Conservation (phyloP, 306 rosid species). For the Urtica urens region DNA sequence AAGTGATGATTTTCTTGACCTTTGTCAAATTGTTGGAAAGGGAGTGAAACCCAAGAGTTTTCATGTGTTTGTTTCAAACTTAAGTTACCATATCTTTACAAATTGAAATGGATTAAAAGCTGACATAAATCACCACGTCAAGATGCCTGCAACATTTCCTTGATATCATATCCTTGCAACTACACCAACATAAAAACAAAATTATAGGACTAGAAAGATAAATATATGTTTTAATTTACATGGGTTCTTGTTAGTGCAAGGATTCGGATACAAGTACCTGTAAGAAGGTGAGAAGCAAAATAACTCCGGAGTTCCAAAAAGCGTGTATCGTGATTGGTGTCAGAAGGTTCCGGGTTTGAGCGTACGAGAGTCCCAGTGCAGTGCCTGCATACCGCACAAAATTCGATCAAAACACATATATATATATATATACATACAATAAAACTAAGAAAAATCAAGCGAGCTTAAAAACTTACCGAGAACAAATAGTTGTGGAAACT, state of each 20-base stretch:
- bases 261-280: no score
- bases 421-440: no score
- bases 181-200: constrained; percentile 21
- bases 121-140: constrained; percentile 17
- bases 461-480: constrained; percentile 38
- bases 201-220: constrained; percentile 13
- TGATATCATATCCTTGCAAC: constrained; percentile 96
- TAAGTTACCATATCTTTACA: no score
- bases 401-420: neutral
- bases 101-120: constrained; percentile 12
- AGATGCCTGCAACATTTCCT: constrained; percentile 77
- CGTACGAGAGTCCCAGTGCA: constrained; percentile 86
- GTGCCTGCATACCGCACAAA: constrained; percentile 36
- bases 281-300: constrained; percentile 74
- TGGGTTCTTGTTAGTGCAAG: no score
- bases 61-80: no score
- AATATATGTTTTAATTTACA: neutral
- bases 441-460: no score
- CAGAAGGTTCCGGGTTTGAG: constrained; percentile 92
- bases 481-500: constrained; percentile 91
- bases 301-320: constrained; percentile 91
- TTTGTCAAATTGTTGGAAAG: no score
- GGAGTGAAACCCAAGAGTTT: no score
- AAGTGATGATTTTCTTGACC: no score
- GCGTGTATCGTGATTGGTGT: constrained; percentile 97